These are phyloP conservation scores for Syzygium aqueum DNA, from an alignment of 345 rosid genomes.

Conservation along the genomic window DNA sequence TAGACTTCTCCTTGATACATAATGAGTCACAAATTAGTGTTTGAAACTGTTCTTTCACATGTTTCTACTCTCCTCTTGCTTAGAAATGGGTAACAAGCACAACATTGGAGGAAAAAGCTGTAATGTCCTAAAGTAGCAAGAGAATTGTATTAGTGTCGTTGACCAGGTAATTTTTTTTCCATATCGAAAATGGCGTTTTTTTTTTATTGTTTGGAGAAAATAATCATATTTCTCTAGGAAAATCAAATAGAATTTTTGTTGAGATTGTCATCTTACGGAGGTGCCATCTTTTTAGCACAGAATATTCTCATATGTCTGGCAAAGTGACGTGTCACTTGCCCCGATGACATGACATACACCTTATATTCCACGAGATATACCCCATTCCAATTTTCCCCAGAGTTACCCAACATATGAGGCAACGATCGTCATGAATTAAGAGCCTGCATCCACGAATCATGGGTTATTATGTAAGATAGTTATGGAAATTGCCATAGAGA, in stretches of 20 bases:
- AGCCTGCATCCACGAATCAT: neutral
- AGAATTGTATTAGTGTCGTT: neutral
- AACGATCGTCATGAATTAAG: neutral
- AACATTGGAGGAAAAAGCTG: neutral
- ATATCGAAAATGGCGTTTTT: neutral
- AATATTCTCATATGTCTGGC: neutral
- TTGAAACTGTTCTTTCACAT: neutral
- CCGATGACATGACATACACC: neutral
- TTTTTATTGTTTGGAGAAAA: neutral
- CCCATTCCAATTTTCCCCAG: neutral
- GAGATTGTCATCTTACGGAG: neutral
- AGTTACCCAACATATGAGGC: neutral
- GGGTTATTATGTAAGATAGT: neutral
- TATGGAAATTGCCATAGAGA: neutral
- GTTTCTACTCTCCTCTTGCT: neutral
- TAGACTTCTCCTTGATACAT: no score
- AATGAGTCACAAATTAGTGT: neutral
- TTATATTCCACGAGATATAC: neutral
- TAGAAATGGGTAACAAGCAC: neutral
- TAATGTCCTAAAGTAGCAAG: neutral
- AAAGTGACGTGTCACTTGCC: neutral
- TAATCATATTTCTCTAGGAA: neutral
- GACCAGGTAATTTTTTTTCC: neutral
- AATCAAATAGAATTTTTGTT: no score
- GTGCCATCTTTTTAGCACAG: rapidly evolving